Percentiles rank a stretch among this genome's conserved stretches.
Evolutionary conservation across 495 filamentous ascomycete species (phyloP).

Genomic region (Aspergillus avenaceus): DNA sequence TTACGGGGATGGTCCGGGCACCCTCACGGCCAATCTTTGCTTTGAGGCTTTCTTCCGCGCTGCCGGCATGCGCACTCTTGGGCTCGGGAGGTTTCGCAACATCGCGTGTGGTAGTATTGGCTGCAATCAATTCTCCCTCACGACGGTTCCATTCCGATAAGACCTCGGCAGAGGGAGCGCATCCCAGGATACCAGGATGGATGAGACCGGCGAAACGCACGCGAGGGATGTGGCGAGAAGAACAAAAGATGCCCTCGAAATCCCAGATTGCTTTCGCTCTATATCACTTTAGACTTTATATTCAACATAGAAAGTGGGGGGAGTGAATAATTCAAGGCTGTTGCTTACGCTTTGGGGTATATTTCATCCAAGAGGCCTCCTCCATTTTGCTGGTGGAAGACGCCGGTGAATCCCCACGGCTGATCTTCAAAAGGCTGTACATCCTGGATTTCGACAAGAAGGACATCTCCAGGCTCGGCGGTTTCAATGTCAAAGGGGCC

Average conservation of each 20-base stretch:
- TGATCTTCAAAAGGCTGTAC: slow-evolving; percentile 85
- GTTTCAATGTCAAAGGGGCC: slow-evolving; percentile 89
- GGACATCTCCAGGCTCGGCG: slow-evolving; percentile 80
- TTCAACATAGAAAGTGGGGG: background rate
- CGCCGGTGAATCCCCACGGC: slow-evolving; percentile 89
- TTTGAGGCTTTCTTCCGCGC: slow-evolving; percentile 55
- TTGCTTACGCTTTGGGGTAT: slow-evolving; percentile 70
- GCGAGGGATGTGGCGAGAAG: slow-evolving; percentile 83
- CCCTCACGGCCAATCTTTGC: slow-evolving; percentile 81
- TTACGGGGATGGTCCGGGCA: slow-evolving; percentile 78
- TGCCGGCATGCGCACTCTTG: slow-evolving; percentile 67
- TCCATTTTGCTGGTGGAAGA: slow-evolving; percentile 80
- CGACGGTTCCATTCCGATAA: slow-evolving; percentile 77
- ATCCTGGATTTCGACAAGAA: slow-evolving; percentile 92
- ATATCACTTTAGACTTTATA: background rate
- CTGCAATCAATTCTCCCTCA: slow-evolving; percentile 72
- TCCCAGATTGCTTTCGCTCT: slow-evolving; percentile 97
- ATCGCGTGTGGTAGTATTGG: slow-evolving; percentile 59
- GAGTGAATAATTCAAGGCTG: background rate
- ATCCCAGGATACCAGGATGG: slow-evolving; percentile 91
- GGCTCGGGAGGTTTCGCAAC: slow-evolving; percentile 80
- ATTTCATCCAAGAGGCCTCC: slow-evolving; percentile 90
- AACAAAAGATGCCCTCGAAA: slow-evolving; percentile 93
- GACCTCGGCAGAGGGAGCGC: slow-evolving; percentile 70
- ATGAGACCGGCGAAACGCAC: slow-evolving; percentile 90